Evolutionary conservation across 2,329 filamentous ascomycete genomes (phyloP).

Genomic region (Ramularia collo-cygni): DNA sequence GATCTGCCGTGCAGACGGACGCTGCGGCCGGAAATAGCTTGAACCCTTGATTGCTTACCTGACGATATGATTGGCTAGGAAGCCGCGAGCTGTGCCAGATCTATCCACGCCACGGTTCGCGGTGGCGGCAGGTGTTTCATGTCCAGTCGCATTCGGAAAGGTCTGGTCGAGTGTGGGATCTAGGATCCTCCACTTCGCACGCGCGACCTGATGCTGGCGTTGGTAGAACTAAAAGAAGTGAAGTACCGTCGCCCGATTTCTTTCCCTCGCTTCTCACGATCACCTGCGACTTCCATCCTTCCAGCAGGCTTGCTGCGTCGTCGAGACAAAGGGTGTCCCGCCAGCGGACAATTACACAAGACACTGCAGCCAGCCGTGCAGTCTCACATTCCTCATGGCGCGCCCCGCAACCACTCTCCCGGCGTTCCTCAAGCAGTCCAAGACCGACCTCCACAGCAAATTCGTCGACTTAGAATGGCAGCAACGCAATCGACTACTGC

Average conservation of each 20-base stretch:
- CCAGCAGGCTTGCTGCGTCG: not conserved
- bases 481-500: conserved; percentile 48
- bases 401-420: conserved; percentile 33
- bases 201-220: too few species aligned
- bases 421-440: conserved; percentile 46
- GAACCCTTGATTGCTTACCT: too few species aligned
- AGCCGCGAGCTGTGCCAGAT: too few species aligned
- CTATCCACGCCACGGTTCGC: too few species aligned
- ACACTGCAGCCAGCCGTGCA: not conserved
- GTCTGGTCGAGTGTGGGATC: too few species aligned
- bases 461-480: conserved; percentile 57
- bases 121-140: too few species aligned
- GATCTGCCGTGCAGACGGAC: too few species aligned
- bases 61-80: too few species aligned
- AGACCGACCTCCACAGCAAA: conserved; percentile 50
- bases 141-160: too few species aligned
- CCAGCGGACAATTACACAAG: conserved; percentile 7
- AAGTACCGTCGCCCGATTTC: not conserved
- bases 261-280: not conserved
- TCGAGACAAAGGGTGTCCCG: not conserved
- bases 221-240: not conserved
- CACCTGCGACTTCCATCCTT: too few species aligned
- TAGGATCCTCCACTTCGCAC: too few species aligned
- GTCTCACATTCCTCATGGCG: conserved; percentile 11
- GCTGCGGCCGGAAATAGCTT: too few species aligned